Evolutionary conservation across 345 rosid genomes (phyloP).

Genomic region (Boechera retrofracta): DNA sequence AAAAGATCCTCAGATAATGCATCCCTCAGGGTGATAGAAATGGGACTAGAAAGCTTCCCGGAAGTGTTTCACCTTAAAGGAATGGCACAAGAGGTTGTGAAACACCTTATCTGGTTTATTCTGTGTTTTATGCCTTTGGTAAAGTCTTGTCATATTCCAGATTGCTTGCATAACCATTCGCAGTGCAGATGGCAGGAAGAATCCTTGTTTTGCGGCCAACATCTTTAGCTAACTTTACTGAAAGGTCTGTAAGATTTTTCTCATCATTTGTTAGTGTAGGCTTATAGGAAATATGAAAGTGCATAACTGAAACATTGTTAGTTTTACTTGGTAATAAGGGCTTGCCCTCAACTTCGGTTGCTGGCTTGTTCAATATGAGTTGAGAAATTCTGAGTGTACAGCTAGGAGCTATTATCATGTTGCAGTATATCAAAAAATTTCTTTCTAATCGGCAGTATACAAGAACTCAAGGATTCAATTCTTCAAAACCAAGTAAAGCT

Average conservation of each 20-base stretch:
- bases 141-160: not conserved
- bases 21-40: constrained; percentile 73
- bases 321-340: not conserved
- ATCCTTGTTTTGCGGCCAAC: constrained; percentile 76
- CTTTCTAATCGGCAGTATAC: constrained; percentile 54
- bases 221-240: constrained; percentile 74
- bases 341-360: not conserved
- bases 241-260: constrained; percentile 53
- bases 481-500: constrained; percentile 78
- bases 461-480: constrained; percentile 74
- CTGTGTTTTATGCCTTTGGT: not conserved
- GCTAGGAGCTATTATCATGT: constrained; percentile 10
- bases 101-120: constrained; percentile 11
- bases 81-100: constrained; percentile 76
- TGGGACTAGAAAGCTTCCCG: constrained; percentile 78
- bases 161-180: constrained; percentile 13
- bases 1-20: constrained; percentile 9
- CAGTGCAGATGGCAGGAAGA: constrained; percentile 84
- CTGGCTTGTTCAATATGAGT: not conserved
- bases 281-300: not conserved
- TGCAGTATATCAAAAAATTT: not conserved
- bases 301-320: not conserved
- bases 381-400: not conserved
- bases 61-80: constrained; percentile 71
- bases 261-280: constrained; percentile 17